Evolutionary conservation across 2,329 filamentous ascomycete genomes (phyloP).

Genomic region (Aspergillus sp.): DNA sequence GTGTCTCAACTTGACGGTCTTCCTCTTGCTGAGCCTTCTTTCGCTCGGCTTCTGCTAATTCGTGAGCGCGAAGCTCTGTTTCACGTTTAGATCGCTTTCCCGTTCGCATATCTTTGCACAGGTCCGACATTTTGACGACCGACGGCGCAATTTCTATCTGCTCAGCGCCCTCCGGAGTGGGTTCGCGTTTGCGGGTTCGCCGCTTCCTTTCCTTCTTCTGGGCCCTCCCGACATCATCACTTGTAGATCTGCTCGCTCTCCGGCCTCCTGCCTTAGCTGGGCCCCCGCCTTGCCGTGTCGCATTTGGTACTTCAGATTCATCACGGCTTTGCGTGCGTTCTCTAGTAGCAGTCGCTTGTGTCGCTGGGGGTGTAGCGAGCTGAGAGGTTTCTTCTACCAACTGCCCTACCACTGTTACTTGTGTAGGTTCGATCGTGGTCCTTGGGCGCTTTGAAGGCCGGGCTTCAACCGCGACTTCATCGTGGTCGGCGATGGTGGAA

Average conservation of each 20-base stretch:
- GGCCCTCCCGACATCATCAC: conserved; percentile 24
- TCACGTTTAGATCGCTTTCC: conserved; percentile 60
- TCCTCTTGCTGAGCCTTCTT: conserved; percentile 41
- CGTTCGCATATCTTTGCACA: conserved; percentile 54
- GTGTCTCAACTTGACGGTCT: conserved; percentile 17
- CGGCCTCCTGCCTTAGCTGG: conserved; percentile 25
- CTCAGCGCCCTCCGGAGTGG: conserved; percentile 51
- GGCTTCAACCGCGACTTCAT: conserved; percentile 16
- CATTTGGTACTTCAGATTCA: conserved; percentile 20
- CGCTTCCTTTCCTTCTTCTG: conserved; percentile 25
- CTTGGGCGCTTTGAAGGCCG: conserved; percentile 32
- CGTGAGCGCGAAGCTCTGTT: conserved; percentile 56
- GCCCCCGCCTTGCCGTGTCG: conserved; percentile 24
- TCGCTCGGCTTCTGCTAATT: conserved; percentile 54
- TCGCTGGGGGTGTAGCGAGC: conserved; percentile 24
- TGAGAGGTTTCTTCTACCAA: conserved; percentile 5
- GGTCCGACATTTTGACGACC: conserved; percentile 57
- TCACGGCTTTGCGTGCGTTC: conserved; percentile 20
- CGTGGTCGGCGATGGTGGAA: conserved; percentile 1
- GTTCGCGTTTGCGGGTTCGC: conserved; percentile 36
- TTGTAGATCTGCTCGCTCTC: conserved; percentile 25
- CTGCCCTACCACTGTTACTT: neutral
- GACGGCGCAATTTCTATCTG: conserved; percentile 53
- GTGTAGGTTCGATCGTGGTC: conserved; percentile 13
- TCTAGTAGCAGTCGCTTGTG: conserved; percentile 24